Base-by-base conservation (phyloP, 495 filamentous ascomycete genomes). In the Margaritispora aquatica region DNA sequence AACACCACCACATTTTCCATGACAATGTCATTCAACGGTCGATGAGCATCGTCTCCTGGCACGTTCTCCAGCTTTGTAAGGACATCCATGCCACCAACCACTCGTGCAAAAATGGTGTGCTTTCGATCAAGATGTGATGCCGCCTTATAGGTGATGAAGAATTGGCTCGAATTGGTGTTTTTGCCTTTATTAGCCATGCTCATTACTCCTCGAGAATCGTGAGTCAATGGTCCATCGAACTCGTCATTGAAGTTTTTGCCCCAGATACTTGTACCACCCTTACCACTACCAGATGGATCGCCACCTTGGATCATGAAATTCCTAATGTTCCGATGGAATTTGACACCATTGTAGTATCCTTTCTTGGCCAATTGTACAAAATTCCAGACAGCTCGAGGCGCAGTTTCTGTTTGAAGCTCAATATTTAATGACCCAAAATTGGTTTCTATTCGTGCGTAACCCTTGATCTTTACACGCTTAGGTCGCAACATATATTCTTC, bases 251-350 rank as follows among this genome's bases (percentile, higher is more conserved):
- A 98, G 59, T 87, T 86, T 71, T 90, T 92, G 47, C 87, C 87
- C 94, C 94, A 97, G 57, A 92, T 80, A 66, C 86, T 90, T 41
- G 81, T 75, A 0, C 94, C 94, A n/a, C 93, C 93, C 36, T 88
- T 78, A 9, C 94, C 94, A 1, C 90, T 95, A 0, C 92, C 92
- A 0, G 89, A 89, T 0, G 94, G 94, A 68, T 98, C 94, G 59
- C 94, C 94, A 55, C 95, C 95, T 69, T 99, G 94, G 58, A 97
- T 88, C 94, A 99, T 99, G 71, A 99, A 99, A 60, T 88, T 90
- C 24, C 82, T 81, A 66, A 99, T 96, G 69, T 91, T 95, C 52
- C 94, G 85, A 71, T 99, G 94, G 68, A 97, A 97, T 21, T 78
- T 64, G 8, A 95, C 82, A 67, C 77, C 80, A 48, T 81, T 83